Conservation (phyloP, 2,329 filamentous ascomycete genomes). For the Hypoxylon sp. region DNA sequence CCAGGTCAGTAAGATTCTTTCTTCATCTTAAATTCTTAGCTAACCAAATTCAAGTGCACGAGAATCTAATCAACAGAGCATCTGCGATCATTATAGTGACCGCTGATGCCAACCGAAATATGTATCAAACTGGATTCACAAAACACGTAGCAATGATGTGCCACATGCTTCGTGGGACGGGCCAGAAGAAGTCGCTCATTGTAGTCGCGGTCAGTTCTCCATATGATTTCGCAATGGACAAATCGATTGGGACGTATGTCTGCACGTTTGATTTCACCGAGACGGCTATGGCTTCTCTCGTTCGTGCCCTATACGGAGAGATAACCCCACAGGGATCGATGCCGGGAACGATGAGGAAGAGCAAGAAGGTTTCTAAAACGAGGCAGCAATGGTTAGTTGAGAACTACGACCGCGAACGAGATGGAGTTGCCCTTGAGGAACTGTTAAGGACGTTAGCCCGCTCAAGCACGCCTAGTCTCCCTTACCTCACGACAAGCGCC, state of each 20-base stretch:
- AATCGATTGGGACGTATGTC: constrained; percentile 89
- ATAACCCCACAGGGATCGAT: constrained; percentile 71
- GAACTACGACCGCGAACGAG: constrained; percentile 84
- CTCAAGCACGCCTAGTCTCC: constrained; percentile 74
- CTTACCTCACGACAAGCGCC: constrained; percentile 79
- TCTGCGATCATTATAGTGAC: constrained; percentile 92
- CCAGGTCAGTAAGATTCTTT: constrained; percentile 66
- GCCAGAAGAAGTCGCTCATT: constrained; percentile 89
- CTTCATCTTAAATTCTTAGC: constrained; percentile 23
- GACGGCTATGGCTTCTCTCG: constrained; percentile 86
- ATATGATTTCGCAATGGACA: constrained; percentile 96
- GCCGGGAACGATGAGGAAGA: constrained; percentile 85
- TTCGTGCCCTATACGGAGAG: constrained; percentile 87
- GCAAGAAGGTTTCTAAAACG: constrained; percentile 88
- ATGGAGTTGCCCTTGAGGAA: constrained; percentile 80
- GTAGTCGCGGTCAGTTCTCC: constrained; percentile 95
- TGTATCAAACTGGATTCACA: constrained; percentile 94
- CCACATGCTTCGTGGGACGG: constrained; percentile 81
- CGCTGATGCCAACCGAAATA: constrained; percentile 92
- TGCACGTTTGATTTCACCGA: constrained; percentile 98
- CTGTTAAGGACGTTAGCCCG: constrained; percentile 80
- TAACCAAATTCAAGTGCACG: constrained; percentile 73
- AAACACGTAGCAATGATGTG: constrained; percentile 98
- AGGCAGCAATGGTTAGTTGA: constrained; percentile 96
- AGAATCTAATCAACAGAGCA: constrained; percentile 90